These are phyloP conservation scores for Cyclocybe cylindracea DNA, from an alignment of 768 basidiomycete species.

Conservation along the genomic window DNA sequence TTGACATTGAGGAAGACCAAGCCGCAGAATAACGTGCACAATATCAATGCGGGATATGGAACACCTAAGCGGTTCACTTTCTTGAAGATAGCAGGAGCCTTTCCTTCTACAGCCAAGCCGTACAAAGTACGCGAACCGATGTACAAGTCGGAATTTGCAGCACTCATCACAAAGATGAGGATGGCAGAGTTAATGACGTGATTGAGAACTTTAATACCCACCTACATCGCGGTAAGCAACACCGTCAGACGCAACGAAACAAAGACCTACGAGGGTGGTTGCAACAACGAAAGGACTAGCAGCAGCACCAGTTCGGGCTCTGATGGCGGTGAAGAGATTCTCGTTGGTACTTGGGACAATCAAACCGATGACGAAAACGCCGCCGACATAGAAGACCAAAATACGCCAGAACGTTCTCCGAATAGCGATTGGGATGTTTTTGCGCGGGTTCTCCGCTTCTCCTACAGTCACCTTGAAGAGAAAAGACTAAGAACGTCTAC, in stretches of 20 bases:
- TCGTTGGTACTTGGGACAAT: conserved; percentile 63
- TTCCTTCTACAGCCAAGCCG: conserved; percentile 49
- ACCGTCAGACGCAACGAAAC: neutral
- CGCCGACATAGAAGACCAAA: conserved; percentile 63
- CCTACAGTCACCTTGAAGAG: conserved; percentile 42
- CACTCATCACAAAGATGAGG: conserved; percentile 64
- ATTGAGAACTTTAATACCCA: conserved; percentile 58
- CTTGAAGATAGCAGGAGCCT: conserved; percentile 46
- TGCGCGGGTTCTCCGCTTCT: conserved; percentile 69
- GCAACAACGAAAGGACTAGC: conserved; percentile 69
- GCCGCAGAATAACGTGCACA: conserved; percentile 56
- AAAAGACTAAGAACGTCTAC: neutral
- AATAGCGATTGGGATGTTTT: conserved; percentile 74
- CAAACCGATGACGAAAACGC: conserved; percentile 72
- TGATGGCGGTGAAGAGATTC: conserved; percentile 45
- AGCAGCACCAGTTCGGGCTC: conserved; percentile 51
- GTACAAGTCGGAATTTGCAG: conserved; percentile 65
- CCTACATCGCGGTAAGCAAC: conserved; percentile 22
- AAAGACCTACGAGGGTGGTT: conserved; percentile 31
- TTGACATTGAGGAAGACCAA: conserved; percentile 61
- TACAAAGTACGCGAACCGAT: conserved; percentile 51
- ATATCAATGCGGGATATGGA: conserved; percentile 50
- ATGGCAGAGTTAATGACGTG: conserved; percentile 69
- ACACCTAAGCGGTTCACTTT: conserved; percentile 47
- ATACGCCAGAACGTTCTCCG: conserved; percentile 62